Evolutionary conservation across 441 rosid species (phyloP).

Genomic region (Pelargonium citronellum): DNA sequence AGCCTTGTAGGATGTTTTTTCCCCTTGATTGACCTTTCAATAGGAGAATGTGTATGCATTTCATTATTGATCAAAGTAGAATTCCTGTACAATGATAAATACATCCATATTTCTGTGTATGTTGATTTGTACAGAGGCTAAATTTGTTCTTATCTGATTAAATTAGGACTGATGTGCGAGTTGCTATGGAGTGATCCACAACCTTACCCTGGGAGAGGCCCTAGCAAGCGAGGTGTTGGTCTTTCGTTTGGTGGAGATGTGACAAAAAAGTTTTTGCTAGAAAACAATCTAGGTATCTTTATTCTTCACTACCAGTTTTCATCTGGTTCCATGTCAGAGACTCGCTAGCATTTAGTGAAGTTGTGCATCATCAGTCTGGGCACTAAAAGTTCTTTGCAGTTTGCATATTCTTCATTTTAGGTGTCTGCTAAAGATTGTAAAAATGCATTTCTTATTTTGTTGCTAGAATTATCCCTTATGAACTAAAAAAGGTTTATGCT

Average conservation of each 20-base stretch:
- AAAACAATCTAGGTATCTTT: slow-evolving; percentile 74
- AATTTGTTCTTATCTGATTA: slow-evolving; percentile 1
- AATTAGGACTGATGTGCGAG: slow-evolving; percentile 88
- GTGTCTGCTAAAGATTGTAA: background rate
- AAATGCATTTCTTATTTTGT: too few species aligned
- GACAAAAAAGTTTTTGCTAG: slow-evolving; percentile 71
- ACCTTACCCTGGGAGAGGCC: slow-evolving; percentile 91
- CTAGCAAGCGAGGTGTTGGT: slow-evolving; percentile 97
- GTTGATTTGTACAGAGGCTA: background rate
- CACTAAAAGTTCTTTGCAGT: background rate
- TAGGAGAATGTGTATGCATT: background rate
- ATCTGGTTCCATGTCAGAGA: slow-evolving; percentile 14
- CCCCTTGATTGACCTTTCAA: background rate
- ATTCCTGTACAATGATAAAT: background rate
- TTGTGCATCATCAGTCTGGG: background rate
- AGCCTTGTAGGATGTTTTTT: background rate
- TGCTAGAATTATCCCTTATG: background rate
- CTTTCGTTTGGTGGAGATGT: slow-evolving; percentile 94
- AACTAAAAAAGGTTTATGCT: background rate
- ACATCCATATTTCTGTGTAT: background rate
- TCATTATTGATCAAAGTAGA: background rate
- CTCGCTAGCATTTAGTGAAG: background rate
- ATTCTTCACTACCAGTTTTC: background rate
- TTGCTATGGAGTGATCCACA: slow-evolving; percentile 98
- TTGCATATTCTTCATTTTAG: background rate